Conservation (phyloP, 306 rosid genomes). For the Cercis canadensis region DNA sequence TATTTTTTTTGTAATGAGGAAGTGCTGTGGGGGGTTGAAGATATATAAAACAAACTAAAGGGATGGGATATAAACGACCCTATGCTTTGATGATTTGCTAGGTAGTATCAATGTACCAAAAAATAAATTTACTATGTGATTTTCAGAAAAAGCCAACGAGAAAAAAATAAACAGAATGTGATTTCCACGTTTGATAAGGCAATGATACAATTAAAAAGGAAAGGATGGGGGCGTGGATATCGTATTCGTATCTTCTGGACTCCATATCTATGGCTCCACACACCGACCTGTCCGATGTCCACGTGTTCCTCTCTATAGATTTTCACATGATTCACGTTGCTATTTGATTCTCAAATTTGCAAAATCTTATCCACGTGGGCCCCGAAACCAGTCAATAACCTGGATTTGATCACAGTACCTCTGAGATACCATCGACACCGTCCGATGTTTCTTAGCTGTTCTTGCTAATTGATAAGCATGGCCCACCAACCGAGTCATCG, state of each 20-base stretch:
- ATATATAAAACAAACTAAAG: too few species aligned
- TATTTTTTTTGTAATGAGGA: too few species aligned
- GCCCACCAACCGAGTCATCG: constrained; percentile 5
- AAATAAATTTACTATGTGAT: too few species aligned
- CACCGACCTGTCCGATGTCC: neutral
- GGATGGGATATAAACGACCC: too few species aligned
- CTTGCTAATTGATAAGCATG: neutral
- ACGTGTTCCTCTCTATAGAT: neutral
- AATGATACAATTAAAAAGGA: neutral
- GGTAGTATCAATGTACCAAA: neutral
- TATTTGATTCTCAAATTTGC: neutral
- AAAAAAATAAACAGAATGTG: too few species aligned
- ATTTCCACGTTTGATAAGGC: neutral
- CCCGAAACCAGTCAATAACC: constrained; percentile 9
- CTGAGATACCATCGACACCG: constrained; percentile 4
- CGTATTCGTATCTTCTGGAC: neutral
- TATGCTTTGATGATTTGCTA: constrained; percentile 16
- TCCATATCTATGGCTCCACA: neutral
- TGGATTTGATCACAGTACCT: constrained; percentile 24
- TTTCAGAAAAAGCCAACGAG: too few species aligned
- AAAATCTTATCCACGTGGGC: constrained; percentile 8
- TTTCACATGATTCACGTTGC: constrained; percentile 31
- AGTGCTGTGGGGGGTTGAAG: too few species aligned
- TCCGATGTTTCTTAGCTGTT: constrained; percentile 13
- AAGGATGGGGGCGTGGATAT: neutral